A percentile compares a stretch with the other conserved stretches of the same genome.
These are phyloP conservation scores for Nakaseomyces nivariensis DNA, from an alignment of 1,139 yeast species.

Conservation along the genomic window DNA sequence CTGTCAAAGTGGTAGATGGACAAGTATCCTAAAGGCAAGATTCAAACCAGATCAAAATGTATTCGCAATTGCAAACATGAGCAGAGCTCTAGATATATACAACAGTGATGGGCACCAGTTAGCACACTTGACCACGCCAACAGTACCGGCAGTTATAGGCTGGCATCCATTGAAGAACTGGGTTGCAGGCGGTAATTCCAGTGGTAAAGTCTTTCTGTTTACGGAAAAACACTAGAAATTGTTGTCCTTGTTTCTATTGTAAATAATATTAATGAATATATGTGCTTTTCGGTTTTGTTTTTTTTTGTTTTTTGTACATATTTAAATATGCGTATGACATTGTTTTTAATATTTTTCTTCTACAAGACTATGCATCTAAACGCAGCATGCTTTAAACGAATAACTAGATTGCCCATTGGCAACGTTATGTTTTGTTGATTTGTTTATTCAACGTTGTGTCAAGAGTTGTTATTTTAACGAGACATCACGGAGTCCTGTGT, in stretches of 20 bases:
- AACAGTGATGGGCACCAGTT: constrained; percentile 65
- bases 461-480: not conserved
- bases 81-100: constrained; percentile 71
- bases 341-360: too few relatives aligned
- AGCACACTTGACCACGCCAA: constrained; percentile 69
- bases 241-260: not conserved
- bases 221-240: constrained; percentile 11
- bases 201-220: constrained; percentile 75
- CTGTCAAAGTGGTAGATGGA: constrained; percentile 97
- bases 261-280: not conserved
- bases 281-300: too few relatives aligned
- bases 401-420: too few relatives aligned
- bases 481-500: not conserved
- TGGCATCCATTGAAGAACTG: constrained; percentile 83
- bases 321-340: too few relatives aligned
- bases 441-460: not conserved
- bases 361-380: too few relatives aligned
- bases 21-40: constrained; percentile 73
- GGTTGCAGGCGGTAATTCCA: constrained; percentile 89
- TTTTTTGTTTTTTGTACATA: too few relatives aligned
- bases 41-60: constrained; percentile 77
- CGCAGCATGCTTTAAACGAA: too few relatives aligned
- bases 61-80: constrained; percentile 90
- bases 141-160: constrained; percentile 77
- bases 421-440: too few relatives aligned